A percentile compares a stretch with the other conserved stretches of the same genome.
Evolutionary conservation across 1,284 basidiomycete genomes (phyloP).

Genomic region (Cutaneotrichosporon cutaneum): DNA sequence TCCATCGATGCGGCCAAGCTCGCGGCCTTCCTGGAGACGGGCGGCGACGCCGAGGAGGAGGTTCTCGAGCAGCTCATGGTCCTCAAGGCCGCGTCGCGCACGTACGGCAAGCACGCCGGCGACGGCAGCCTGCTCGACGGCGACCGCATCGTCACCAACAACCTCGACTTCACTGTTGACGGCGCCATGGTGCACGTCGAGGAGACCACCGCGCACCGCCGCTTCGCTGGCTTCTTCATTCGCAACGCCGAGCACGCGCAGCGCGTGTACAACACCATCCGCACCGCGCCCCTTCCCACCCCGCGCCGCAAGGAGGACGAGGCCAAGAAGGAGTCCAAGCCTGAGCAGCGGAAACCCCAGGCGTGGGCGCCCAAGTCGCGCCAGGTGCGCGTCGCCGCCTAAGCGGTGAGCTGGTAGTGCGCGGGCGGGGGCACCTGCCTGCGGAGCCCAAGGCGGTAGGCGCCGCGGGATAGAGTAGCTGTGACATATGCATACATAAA

Average conservation of each 20-base stretch:
- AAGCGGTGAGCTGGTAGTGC: conserved; percentile 6
- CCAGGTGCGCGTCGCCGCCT: conserved; percentile 33
- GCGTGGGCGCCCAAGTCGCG: conserved; percentile 36
- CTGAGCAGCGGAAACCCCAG: conserved; percentile 19
- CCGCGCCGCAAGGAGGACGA: conserved; percentile 30
- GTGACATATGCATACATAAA: conserved; percentile 14
- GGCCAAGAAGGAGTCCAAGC: conserved; percentile 20
- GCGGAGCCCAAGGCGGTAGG: not conserved
- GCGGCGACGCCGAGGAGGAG: conserved; percentile 67
- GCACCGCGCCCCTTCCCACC: conserved; percentile 64
- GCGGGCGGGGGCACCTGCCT: not conserved
- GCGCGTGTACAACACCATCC: conserved; percentile 74
- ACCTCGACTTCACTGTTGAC: conserved; percentile 92
- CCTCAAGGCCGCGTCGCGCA: conserved; percentile 72
- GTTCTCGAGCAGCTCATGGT: conserved; percentile 96
- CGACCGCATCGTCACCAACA: conserved; percentile 82
- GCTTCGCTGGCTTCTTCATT: conserved; percentile 96
- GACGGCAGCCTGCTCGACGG: conserved; percentile 72
- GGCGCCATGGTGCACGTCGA: conserved; percentile 92
- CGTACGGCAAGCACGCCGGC: conserved; percentile 64
- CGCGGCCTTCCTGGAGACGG: conserved; percentile 70
- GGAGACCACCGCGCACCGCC: conserved; percentile 85
- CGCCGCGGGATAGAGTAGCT: conserved; percentile 2
- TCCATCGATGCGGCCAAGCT: conserved; percentile 89
- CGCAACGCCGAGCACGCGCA: conserved; percentile 87